phyloP scores from a whole-genome alignment of 169 alveolate species.

The Plasmodium gonderi region DNA sequence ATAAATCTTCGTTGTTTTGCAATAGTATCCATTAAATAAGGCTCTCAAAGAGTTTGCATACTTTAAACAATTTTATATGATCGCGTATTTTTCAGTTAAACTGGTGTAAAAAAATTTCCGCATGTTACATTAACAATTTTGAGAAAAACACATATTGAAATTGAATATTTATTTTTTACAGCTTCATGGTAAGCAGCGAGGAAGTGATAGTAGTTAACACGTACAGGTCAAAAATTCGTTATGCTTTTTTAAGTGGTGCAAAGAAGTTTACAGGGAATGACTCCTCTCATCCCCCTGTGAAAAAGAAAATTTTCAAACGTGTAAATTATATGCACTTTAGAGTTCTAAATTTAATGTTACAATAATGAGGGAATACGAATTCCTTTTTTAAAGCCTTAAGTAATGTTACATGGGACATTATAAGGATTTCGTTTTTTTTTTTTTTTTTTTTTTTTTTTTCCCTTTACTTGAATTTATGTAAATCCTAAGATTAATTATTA shows the following conservation, averaged over 20 bases:
- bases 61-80: background rate
- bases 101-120: too few relatives aligned
- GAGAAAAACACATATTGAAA: too few relatives aligned
- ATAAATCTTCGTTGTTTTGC: background rate
- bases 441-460: background rate
- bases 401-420: background rate
- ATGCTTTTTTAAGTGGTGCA: background rate
- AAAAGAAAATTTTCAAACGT: background rate
- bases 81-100: too few relatives aligned
- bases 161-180: too few relatives aligned
- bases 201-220: background rate
- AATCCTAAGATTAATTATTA: background rate
- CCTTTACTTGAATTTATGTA: background rate
- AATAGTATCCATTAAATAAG: background rate
- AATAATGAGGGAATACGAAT: background rate
- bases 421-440: background rate
- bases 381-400: background rate
- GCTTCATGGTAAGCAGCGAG: too few relatives aligned
- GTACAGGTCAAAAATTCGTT: background rate
- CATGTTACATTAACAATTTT: too few relatives aligned
- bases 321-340: background rate
- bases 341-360: background rate
- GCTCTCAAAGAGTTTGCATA: background rate
- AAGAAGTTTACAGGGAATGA: background rate
- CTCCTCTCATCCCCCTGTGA: background rate